These are phyloP conservation scores for Zygoascus biomembranicola DNA, from an alignment of 805 yeast genomes.

Conservation along the genomic window DNA sequence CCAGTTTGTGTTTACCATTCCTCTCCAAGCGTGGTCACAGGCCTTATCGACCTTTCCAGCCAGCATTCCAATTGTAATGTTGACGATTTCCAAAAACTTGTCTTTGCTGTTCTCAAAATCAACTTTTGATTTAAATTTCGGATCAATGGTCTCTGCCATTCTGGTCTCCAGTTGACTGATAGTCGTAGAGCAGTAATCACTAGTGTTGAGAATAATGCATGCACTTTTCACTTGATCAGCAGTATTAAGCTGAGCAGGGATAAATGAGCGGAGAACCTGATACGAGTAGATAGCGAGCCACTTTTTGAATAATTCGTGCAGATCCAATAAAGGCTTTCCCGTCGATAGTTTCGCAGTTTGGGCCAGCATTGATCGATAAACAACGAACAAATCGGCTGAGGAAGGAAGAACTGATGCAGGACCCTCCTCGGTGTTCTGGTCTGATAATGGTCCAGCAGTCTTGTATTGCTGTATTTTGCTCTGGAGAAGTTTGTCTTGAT, in stretches of 20 bases:
- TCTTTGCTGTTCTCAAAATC: conserved; percentile 50
- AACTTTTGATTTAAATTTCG: conserved; percentile 35
- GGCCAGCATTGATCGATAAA: conserved; percentile 61
- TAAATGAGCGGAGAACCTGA: conserved; percentile 40
- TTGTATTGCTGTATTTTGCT: conserved; percentile 58
- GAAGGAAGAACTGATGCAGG: conserved; percentile 65
- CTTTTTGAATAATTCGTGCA: conserved; percentile 54
- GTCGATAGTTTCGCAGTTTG: conserved; percentile 57
- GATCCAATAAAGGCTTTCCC: conserved; percentile 35
- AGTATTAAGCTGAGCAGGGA: conserved; percentile 39
- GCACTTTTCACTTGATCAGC: conserved; percentile 57
- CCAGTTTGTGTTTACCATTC: conserved; percentile 75
- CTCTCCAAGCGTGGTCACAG: conserved; percentile 70
- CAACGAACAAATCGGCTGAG: conserved; percentile 77
- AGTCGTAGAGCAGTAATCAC: conserved; percentile 80
- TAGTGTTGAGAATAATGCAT: conserved; percentile 73
- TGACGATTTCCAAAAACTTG: conserved; percentile 48
- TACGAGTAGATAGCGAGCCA: conserved; percentile 54
- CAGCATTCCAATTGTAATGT: conserved; percentile 47
- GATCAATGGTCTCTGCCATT: conserved; percentile 35
- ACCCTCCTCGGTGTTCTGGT: conserved; percentile 30
- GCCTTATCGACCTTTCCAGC: conserved; percentile 53
- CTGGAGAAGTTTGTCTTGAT: conserved; percentile 62
- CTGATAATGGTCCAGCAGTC: conserved; percentile 31
- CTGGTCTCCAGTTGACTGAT: conserved; percentile 67